Evolutionary conservation across 2,329 filamentous ascomycete species (phyloP).

Genomic region (Pyrenophora teres): DNA sequence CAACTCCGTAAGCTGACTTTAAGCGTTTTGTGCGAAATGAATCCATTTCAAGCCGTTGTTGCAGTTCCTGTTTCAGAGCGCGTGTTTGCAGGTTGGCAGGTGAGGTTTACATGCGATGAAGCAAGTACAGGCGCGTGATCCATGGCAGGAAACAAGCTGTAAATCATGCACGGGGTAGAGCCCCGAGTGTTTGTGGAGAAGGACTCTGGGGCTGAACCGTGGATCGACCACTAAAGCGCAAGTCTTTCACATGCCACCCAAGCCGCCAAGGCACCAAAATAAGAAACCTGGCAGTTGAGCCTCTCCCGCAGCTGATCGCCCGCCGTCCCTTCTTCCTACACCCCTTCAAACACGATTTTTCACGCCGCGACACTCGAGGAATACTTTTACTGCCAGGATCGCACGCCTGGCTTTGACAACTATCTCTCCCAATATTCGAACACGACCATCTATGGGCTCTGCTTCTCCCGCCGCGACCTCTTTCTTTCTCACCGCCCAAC

Average conservation of each 20-base stretch:
- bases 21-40: too few relatives aligned
- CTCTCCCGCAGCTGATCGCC: slow-evolving; percentile 19
- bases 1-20: too few relatives aligned
- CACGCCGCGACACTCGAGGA: slow-evolving; percentile 18
- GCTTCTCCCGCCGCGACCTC: slow-evolving; percentile 42
- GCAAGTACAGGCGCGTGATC: not conserved
- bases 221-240: slow-evolving; percentile 17
- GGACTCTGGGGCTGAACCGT: slow-evolving; percentile 14
- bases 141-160: not conserved
- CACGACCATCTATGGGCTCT: slow-evolving; percentile 53
- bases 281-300: slow-evolving; percentile 27
- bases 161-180: slow-evolving; percentile 10
- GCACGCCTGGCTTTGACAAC: slow-evolving; percentile 36
- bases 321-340: slow-evolving; percentile 20
- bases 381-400: slow-evolving; percentile 31
- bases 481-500: slow-evolving; percentile 35
- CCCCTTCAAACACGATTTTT: slow-evolving; percentile 23
- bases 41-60: too few relatives aligned
- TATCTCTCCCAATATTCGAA: slow-evolving; percentile 25
- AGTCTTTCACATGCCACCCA: slow-evolving; percentile 32
- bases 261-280: slow-evolving; percentile 28
- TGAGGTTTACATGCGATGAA: not conserved
- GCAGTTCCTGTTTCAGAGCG: not conserved
- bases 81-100: not conserved
- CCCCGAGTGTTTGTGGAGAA: slow-evolving; percentile 14